phyloP scores from a whole-genome alignment of 495 filamentous ascomycete genomes.

The Pyronema domesticum region DNA sequence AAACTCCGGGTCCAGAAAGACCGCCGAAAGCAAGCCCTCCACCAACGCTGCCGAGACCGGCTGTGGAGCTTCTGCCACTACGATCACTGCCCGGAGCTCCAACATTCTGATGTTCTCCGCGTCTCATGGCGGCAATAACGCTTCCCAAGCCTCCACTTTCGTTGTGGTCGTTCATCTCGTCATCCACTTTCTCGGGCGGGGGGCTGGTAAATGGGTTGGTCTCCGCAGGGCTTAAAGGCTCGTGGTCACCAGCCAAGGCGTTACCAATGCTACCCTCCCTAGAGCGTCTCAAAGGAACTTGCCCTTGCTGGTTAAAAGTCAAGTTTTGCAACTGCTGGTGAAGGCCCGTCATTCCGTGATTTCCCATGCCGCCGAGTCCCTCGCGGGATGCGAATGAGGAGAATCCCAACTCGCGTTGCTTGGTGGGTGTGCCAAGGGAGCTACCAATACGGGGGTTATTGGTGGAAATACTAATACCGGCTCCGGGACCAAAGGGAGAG shows the following conservation, averaged over 20 bases:
- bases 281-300: constrained; percentile 36
- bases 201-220: constrained; percentile 97
- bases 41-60: constrained; percentile 31
- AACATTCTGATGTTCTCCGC: constrained; percentile 21
- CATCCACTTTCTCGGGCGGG: constrained; percentile 54
- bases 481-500: constrained; percentile 26
- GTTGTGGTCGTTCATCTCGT: constrained; percentile 40
- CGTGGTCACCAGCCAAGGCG: constrained; percentile 34
- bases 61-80: constrained; percentile 28
- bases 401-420: constrained; percentile 55
- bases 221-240: constrained; percentile 76
- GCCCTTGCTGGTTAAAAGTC: constrained; percentile 25
- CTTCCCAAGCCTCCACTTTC: constrained; percentile 37
- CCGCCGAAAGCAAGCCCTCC: constrained; percentile 38
- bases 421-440: constrained; percentile 20
- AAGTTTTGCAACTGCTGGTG: constrained; percentile 23
- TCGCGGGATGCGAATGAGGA: constrained; percentile 54
- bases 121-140: constrained; percentile 25
- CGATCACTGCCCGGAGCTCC: constrained; percentile 27
- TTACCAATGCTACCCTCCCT: constrained; percentile 33
- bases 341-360: constrained; percentile 13
- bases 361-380: constrained; percentile 16
- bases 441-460: constrained; percentile 32
- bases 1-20: constrained; percentile 43
- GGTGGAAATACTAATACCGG: constrained; percentile 10